A percentile compares a stretch with the other conserved stretches of the same genome.
phyloP scores from a whole-genome alignment of 768 basidiomycete genomes.

The Solioccasus polychromus region DNA sequence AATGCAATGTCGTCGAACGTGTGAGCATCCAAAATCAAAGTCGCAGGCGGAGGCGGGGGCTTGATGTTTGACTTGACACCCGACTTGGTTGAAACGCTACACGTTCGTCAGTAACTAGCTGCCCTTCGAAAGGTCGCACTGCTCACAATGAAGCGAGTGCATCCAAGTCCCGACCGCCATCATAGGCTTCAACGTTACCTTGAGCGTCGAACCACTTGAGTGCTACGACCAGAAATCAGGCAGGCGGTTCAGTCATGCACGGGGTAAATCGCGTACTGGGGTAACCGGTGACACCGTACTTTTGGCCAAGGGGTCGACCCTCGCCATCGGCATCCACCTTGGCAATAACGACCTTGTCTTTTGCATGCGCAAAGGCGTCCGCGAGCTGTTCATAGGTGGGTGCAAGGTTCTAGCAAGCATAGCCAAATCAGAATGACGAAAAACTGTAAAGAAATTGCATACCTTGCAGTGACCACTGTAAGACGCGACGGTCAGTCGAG shows the following conservation, averaged over 20 bases:
- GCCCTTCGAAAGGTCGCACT: background rate
- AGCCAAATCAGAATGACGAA: background rate
- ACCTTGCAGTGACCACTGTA: conserved; percentile 86
- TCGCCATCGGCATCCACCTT: conserved; percentile 92
- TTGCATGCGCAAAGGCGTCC: conserved; percentile 75
- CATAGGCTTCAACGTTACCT: conserved; percentile 66
- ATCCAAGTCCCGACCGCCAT: conserved; percentile 79
- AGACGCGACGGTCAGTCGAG: conserved; percentile 1
- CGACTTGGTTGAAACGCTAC: conserved; percentile 70
- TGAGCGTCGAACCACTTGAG: conserved; percentile 86
- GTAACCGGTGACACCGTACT: conserved; percentile 79
- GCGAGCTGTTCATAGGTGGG: conserved; percentile 87
- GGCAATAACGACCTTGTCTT: conserved; percentile 83
- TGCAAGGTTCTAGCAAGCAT: conserved; percentile 88
- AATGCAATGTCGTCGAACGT: conserved; percentile 77
- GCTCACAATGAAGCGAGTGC: conserved; percentile 72
- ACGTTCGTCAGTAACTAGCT: background rate
- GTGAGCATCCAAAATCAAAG: conserved; percentile 60
- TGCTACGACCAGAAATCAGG: conserved; percentile 44
- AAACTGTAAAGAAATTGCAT: conserved; percentile 17
- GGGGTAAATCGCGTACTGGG: conserved; percentile 60
- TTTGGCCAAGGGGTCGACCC: conserved; percentile 71
- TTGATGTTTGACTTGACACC: conserved; percentile 88
- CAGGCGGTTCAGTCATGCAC: background rate
- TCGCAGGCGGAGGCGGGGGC: conserved; percentile 73